Conservation (phyloP, 1,284 basidiomycete species). For the Apiotrichum sp. region DNA sequence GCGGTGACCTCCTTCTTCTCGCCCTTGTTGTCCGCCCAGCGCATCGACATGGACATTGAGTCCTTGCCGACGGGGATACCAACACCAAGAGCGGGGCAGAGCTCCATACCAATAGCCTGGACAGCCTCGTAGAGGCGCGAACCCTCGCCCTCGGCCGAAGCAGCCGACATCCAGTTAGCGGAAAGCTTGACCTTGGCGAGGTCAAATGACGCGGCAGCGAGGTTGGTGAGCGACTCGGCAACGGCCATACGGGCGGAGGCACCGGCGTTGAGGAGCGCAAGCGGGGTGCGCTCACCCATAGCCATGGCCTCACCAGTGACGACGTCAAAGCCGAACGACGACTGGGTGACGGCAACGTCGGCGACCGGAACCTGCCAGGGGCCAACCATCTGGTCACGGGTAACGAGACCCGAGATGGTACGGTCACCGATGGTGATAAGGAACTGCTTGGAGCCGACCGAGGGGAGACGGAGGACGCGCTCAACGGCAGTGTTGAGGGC, state of each 20-base stretch:
- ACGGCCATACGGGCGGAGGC: constrained; percentile 95
- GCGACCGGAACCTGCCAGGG: constrained; percentile 98
- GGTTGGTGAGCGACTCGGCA: constrained; percentile 88
- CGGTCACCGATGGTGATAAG: constrained; percentile 98
- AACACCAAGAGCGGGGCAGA: constrained; percentile 90
- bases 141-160: constrained; percentile 84
- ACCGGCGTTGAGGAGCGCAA: constrained; percentile 78
- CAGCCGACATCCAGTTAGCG: constrained; percentile 99
- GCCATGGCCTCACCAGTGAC: constrained; percentile 91
- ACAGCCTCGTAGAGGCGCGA: constrained; percentile 91
- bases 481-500: constrained; percentile 59
- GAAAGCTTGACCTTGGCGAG: constrained; percentile 81
- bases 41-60: constrained; percentile 99
- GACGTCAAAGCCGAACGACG: constrained; percentile 87
- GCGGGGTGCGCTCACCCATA: constrained; percentile 90
- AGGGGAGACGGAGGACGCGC: constrained; percentile 82
- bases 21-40: constrained; percentile 62
- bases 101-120: constrained; percentile 81
- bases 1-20: constrained; percentile 76
- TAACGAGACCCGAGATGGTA: constrained; percentile 86
- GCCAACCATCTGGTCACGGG: constrained; percentile 97
- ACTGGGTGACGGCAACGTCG: constrained; percentile 91
- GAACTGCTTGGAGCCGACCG: constrained; percentile 93
- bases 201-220: constrained; percentile 72
- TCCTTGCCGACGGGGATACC: constrained; percentile 98